Base-by-base conservation (phyloP, 2,329 filamentous ascomycete genomes). In the Sporothrix curviconia region DNA sequence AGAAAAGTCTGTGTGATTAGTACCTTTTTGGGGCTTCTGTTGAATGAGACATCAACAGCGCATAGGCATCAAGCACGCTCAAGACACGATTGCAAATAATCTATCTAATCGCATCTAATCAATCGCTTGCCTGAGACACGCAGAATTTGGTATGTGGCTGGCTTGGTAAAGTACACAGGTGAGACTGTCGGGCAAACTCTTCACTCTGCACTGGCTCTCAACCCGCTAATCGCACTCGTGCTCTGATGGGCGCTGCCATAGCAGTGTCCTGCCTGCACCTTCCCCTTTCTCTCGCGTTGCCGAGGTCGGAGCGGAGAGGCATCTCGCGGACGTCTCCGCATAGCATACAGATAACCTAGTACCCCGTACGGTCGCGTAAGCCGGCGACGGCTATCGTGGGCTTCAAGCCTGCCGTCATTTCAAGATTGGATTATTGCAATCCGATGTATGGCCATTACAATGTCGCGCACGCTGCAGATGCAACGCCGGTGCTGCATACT, bases 61-160 rank as follows among this genome's bases (percentile, higher is more conserved):
- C n/a, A n/a, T n/a, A n/a, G n/a, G n/a, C n/a, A n/a, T n/a, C n/a
- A n/a, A n/a, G n/a, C n/a, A n/a, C n/a, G n/a, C n/a, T n/a, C n/a
- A 22, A 36, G 24, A 44, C 7, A 36, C 9, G 1, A 19, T 7
- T 39, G 25, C 28, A 15, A 44, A 19, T 39, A 47, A 58, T 58
- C 56, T 58, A 47, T 58, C 56, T 58, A 47, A 58, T 58, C 56
- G 47, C 55, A 58, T 58, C 56, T 58, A 39, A 57, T 53, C 55
- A 57, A 57, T 57, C 55, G 34, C 22, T 50, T 11, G 14, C 39
- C 6, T 15, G 34, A 34, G 24, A 40, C n/a, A 34, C 30, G n/a
- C n/a, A n/a, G n/a, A n/a, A n/a, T n/a, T n/a, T n/a, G n/a, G n/a
- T n/a, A n/a, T n/a, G n/a, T n/a, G n/a, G n/a, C n/a, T n/a, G 7